These are phyloP conservation scores for Thyridium curvatum DNA, from an alignment of 2,329 filamentous ascomycete species.

Conservation along the genomic window DNA sequence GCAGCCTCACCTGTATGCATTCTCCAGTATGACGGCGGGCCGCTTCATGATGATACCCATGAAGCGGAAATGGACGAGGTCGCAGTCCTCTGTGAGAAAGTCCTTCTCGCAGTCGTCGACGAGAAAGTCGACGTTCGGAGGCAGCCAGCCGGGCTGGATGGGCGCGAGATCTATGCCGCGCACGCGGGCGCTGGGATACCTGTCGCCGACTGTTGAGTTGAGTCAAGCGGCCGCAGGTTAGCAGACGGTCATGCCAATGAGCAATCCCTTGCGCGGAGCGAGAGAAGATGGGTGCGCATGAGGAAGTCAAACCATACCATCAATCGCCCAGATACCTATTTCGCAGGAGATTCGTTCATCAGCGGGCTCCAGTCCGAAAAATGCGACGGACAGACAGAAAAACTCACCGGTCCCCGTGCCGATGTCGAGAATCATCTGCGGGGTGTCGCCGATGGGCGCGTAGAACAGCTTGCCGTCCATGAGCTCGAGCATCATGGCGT, in stretches of 20 bases:
- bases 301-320: slow-evolving; percentile 9
- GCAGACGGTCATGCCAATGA: neutral
- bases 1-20: slow-evolving; percentile 24
- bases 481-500: slow-evolving; percentile 28
- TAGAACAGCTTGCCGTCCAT: slow-evolving; percentile 30
- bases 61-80: slow-evolving; percentile 22
- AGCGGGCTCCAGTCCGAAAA: neutral
- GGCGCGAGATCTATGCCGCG: slow-evolving; percentile 32
- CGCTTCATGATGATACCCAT: slow-evolving; percentile 37
- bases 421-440: slow-evolving; percentile 28
- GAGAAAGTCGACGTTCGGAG: slow-evolving; percentile 31
- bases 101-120: slow-evolving; percentile 26
- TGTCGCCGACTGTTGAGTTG: slow-evolving; percentile 23
- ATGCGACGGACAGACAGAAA: neutral
- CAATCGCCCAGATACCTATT: slow-evolving; percentile 24
- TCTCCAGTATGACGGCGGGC: slow-evolving; percentile 36
- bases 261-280: too few relatives aligned
- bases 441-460: slow-evolving; percentile 29
- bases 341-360: slow-evolving; percentile 5
- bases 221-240: too few relatives aligned
- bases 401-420: slow-evolving; percentile 28
- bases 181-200: slow-evolving; percentile 29
- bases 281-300: slow-evolving; percentile 2
- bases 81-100: slow-evolving; percentile 11
- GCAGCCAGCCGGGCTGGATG: slow-evolving; percentile 31